These are phyloP conservation scores for Ustilago nuda DNA, from an alignment of 1,284 basidiomycete genomes.

Conservation along the genomic window DNA sequence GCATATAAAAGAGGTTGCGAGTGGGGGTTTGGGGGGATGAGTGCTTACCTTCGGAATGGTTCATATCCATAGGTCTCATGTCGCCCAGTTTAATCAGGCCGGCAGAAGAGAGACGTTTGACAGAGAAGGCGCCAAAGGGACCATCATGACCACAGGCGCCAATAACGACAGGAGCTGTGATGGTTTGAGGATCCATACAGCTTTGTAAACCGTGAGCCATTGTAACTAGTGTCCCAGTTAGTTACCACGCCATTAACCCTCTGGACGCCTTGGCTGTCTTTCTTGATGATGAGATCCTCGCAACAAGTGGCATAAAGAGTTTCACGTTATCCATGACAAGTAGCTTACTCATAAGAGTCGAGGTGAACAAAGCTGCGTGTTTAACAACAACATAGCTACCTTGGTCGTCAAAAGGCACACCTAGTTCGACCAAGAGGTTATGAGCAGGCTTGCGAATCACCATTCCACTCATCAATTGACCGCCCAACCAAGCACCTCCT, in stretches of 20 bases:
- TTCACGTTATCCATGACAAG: conserved; percentile 77
- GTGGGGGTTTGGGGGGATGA: neutral
- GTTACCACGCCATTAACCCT: conserved; percentile 85
- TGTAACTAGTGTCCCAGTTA: conserved; percentile 85
- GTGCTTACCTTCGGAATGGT: conserved; percentile 56
- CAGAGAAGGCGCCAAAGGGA: conserved; percentile 86
- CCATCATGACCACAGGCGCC: conserved; percentile 79
- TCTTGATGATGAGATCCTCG: conserved; percentile 68
- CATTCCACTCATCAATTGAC: conserved; percentile 87
- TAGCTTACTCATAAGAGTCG: conserved; percentile 80
- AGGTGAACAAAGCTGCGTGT: conserved; percentile 75
- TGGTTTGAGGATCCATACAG: conserved; percentile 85
- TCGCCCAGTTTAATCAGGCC: conserved; percentile 82
- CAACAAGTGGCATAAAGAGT: conserved; percentile 70
- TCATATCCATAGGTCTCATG: conserved; percentile 74
- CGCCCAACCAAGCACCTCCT: conserved; percentile 71
- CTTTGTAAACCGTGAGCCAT: conserved; percentile 78
- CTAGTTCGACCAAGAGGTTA: conserved; percentile 78
- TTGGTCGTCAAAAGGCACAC: conserved; percentile 84
- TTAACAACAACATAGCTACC: conserved; percentile 73
- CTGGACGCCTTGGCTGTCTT: conserved; percentile 70
- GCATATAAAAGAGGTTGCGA: neutral
- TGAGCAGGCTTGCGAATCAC: conserved; percentile 84
- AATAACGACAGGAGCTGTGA: conserved; percentile 74
- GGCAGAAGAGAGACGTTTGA: conserved; percentile 82